phyloP scores from a whole-genome alignment of 2,329 filamentous ascomycete species.

The Xylariaceae sp. region DNA sequence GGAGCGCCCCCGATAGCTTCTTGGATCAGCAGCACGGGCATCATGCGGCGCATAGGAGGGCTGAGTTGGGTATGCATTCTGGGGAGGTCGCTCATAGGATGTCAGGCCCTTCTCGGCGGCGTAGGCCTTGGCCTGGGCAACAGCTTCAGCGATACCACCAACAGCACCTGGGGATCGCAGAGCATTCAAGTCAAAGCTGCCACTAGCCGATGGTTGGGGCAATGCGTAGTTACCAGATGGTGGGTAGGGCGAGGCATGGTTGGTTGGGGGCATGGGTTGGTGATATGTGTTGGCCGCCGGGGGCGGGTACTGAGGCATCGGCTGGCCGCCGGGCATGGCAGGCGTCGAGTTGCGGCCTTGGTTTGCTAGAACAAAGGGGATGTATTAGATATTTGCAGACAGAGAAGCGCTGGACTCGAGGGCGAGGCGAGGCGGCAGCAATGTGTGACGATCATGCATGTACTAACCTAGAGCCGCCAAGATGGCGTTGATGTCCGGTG shows the following conservation, averaged over 20 bases:
- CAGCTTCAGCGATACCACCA: conserved; percentile 78
- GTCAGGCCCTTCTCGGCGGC: conserved; percentile 74
- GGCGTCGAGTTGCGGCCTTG: conserved; percentile 43
- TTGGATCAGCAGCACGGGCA: conserved; percentile 45
- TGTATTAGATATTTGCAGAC: conserved; percentile 19
- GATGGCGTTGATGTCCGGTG: conserved; percentile 45
- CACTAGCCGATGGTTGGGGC: conserved; percentile 69
- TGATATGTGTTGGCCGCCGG: conserved; percentile 38
- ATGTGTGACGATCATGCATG: not conserved
- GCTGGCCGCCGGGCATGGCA: conserved; percentile 41
- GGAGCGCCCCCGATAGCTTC: conserved; percentile 67
- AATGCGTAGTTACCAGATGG: conserved; percentile 44
- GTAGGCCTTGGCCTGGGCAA: conserved; percentile 80
- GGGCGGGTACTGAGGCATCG: conserved; percentile 32
- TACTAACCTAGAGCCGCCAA: conserved; percentile 48
- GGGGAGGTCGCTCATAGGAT: conserved; percentile 53
- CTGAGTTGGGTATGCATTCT: conserved; percentile 18
- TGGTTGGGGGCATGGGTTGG: conserved; percentile 39
- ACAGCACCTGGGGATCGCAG: conserved; percentile 82
- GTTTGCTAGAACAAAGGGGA: conserved; percentile 35
- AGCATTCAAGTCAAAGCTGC: conserved; percentile 74
- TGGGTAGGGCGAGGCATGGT: conserved; percentile 37
- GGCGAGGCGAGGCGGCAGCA: too few species aligned
- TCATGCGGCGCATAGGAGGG: conserved; percentile 42
- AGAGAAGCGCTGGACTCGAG: not conserved